phyloP scores from a whole-genome alignment of 1,284 basidiomycete genomes.

The Paramarasmius palmivorus region DNA sequence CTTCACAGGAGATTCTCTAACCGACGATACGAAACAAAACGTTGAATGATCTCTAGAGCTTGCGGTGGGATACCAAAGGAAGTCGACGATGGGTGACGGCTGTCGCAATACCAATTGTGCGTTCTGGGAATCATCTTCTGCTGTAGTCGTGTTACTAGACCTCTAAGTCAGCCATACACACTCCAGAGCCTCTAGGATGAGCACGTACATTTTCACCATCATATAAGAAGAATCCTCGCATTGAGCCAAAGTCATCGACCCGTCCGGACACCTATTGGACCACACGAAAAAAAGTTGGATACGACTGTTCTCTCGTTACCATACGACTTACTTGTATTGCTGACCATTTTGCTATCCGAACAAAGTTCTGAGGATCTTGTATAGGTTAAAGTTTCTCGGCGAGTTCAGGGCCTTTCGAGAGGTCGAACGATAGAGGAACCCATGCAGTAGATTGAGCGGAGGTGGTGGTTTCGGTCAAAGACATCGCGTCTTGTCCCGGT shows the following conservation, averaged over 20 bases:
- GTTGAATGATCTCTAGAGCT: slow-evolving; percentile 54
- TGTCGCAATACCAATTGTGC: slow-evolving; percentile 40
- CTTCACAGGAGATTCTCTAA: slow-evolving; percentile 81
- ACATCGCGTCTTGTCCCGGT: no score
- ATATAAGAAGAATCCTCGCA: slow-evolving; percentile 63
- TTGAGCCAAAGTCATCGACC: slow-evolving; percentile 55
- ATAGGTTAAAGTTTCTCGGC: no score
- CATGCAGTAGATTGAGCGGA: no score
- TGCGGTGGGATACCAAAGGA: slow-evolving; percentile 81
- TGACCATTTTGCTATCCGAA: no score
- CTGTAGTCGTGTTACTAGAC: slow-evolving; percentile 1
- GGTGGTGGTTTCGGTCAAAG: no score
- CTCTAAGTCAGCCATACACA: background rate
- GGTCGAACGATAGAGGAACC: no score
- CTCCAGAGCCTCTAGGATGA: slow-evolving; percentile 5
- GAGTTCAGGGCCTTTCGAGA: no score
- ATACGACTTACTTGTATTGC: no score
- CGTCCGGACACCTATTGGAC: slow-evolving; percentile 74
- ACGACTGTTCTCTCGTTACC: no score
- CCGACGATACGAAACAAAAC: slow-evolving; percentile 81
- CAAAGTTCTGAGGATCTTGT: no score
- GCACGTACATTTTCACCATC: slow-evolving; percentile 41
- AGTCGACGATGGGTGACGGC: slow-evolving; percentile 72
- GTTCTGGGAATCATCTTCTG: slow-evolving; percentile 14
- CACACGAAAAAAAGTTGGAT: no score